Evolutionary conservation across 2,329 filamentous ascomycete species (phyloP).

Genomic region (Aspergillus sp.): DNA sequence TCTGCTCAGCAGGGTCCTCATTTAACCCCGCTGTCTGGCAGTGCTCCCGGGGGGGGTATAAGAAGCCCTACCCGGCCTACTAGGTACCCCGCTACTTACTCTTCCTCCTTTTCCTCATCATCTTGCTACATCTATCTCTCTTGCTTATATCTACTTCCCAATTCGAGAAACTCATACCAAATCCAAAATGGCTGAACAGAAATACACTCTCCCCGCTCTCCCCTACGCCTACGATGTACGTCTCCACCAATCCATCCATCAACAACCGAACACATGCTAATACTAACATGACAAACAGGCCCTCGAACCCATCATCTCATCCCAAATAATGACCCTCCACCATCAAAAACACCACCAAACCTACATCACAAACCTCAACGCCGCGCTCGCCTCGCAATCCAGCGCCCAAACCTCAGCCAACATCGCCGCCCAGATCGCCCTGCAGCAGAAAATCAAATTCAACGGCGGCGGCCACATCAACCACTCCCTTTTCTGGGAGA

Average conservation of each 20-base stretch:
- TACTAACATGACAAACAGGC: constrained; percentile 49
- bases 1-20: background rate
- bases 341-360: constrained; percentile 92
- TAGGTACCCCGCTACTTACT: too few relatives aligned
- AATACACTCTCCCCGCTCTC: constrained; percentile 63
- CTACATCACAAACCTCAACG: constrained; percentile 86
- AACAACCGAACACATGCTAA: background rate
- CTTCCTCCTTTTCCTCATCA: background rate
- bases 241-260: constrained; percentile 8
- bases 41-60: background rate
- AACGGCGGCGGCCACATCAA: constrained; percentile 92
- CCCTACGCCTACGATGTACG: constrained; percentile 71
- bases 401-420: constrained; percentile 58
- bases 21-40: background rate
- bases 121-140: background rate
- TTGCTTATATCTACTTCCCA: background rate
- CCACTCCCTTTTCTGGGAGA: constrained; percentile 90
- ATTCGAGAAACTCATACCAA: too few relatives aligned
- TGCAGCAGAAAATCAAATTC: constrained; percentile 77
- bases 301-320: constrained; percentile 76
- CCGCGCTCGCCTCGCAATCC: constrained; percentile 66
- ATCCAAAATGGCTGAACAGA: constrained; percentile 23
- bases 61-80: background rate
- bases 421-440: constrained; percentile 62
- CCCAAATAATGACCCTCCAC: constrained; percentile 93